Evolutionary conservation across 495 filamentous ascomycete genomes (phyloP), one percentile per base, ranked within the genome.

Genomic region (Hypomontagnella monticulosa): DNA sequence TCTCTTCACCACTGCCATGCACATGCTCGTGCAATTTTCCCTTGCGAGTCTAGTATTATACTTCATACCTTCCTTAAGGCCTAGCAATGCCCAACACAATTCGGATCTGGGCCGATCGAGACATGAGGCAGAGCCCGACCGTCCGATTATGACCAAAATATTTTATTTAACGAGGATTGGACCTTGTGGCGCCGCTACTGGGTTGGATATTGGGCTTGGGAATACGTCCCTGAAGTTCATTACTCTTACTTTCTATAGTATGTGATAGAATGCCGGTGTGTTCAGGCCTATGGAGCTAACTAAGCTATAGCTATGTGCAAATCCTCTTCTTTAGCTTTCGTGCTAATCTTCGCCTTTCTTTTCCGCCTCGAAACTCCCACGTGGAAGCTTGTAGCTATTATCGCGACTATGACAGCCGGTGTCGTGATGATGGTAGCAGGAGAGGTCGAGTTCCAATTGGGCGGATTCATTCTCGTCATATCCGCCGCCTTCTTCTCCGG

Each of bases 371-470:
- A 99, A 76, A 83, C 84, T 4, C 92, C 92, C 0, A 97, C 93
- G 0, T 87, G 91, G 79, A 89, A 88, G 65, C 84, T 99, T 16
- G 89, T 96, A 18, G 77, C 85, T 34, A 92, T 99, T 64, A 98
- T 99, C 62, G 83, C 85, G 47, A 89, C 91, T 61, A 98, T 99
- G 96, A 99, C 93, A 0, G 69, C 88, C 2, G 96, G 96, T 54
- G 96, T 99, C 19, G 84, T 98, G 64, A 97, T 98, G 93, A 99
- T 99, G 96, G 96, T 99, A 3, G 91, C 93, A 1, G 93, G 93
- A 19, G 95, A 99, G 78, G 85, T 93, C n/a, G 88, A 89, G 33
- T 99, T 99, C 83, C 86, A 92, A 63, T 81, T 88, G 0, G 84
- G 93, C 34, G 96, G 96, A 7, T 98, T 99, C 76, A 73, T 93